Conservation (phyloP, 1,139 yeast species). For the Spathaspora jeffriesii region DNA sequence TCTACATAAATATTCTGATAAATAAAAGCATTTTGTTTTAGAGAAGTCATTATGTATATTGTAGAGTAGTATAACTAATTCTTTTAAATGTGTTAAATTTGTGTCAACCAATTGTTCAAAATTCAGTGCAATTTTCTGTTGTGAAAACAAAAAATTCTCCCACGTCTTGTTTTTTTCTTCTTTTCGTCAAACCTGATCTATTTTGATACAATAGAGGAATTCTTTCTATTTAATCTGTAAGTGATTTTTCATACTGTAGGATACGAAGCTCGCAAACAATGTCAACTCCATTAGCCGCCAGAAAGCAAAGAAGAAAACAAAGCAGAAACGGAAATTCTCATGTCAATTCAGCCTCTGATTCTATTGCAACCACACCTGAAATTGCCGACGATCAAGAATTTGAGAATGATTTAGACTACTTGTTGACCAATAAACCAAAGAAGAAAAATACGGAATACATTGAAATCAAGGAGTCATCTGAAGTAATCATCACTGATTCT, state of each 20-base stretch:
- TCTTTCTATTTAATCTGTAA: background rate
- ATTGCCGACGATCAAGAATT: conserved; percentile 10
- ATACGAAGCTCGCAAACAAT: background rate
- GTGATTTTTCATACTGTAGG: background rate
- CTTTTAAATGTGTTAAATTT: background rate
- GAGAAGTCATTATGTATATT: background rate
- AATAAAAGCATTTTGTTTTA: conserved; percentile 2
- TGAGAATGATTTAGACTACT: conserved; percentile 18
- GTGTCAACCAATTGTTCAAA: no score
- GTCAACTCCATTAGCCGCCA: conserved; percentile 5
- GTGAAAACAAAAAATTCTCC: background rate
- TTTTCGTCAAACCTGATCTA: background rate
- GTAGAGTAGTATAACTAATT: background rate
- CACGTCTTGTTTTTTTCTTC: background rate
- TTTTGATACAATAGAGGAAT: background rate
- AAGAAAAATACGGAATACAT: conserved; percentile 1
- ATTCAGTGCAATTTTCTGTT: no score
- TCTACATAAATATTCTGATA: conserved; percentile 2
- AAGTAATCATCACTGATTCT: conserved; percentile 7
- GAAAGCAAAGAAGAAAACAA: conserved; percentile 7
- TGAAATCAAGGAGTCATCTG: conserved; percentile 1
- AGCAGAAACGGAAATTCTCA: conserved; percentile 5
- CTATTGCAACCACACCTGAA: conserved; percentile 9
- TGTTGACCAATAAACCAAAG: conserved; percentile 12
- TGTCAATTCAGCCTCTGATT: conserved; percentile 2